phyloP scores from a whole-genome alignment of 2,329 filamentous ascomycete genomes.

The Botryotinia globosa region DNA sequence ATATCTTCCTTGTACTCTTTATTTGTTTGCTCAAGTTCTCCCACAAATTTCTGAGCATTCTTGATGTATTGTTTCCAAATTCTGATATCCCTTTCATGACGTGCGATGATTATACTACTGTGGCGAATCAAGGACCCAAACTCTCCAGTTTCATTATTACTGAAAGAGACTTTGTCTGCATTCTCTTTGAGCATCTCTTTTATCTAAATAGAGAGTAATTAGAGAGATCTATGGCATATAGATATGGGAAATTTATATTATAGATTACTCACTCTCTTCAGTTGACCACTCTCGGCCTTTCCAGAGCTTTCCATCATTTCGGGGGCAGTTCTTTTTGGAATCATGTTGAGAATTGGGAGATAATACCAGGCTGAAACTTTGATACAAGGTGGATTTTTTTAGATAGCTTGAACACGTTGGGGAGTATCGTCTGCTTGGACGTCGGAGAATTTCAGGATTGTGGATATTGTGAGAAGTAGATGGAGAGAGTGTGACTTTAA shows the following conservation, averaged over 20 bases:
- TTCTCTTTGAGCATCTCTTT: not conserved
- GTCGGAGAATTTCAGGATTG: not conserved
- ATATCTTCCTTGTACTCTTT: not conserved
- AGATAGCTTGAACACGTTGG: not conserved
- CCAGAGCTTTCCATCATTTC: not conserved
- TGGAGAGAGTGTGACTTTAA: not conserved
- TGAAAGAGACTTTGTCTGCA: not conserved
- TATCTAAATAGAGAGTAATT: not conserved
- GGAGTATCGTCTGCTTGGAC: not conserved
- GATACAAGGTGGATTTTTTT: fast-evolving
- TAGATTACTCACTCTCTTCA: not conserved
- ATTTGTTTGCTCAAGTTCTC: not conserved
- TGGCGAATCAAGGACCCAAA: no score
- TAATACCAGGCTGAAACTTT: no score
- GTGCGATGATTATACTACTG: no score
- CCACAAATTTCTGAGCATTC: fast-evolving
- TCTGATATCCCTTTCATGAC: not conserved
- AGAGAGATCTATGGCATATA: not conserved
- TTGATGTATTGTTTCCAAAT: not conserved
- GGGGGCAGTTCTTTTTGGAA: not conserved
- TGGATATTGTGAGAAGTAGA: fast-evolving
- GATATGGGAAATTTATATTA: not conserved
- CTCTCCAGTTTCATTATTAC: not conserved
- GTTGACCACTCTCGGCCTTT: not conserved
- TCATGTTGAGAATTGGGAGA: not conserved